Conservation (phyloP, 2,329 filamentous ascomycete species). For the Acrocalymma vagum region DNA sequence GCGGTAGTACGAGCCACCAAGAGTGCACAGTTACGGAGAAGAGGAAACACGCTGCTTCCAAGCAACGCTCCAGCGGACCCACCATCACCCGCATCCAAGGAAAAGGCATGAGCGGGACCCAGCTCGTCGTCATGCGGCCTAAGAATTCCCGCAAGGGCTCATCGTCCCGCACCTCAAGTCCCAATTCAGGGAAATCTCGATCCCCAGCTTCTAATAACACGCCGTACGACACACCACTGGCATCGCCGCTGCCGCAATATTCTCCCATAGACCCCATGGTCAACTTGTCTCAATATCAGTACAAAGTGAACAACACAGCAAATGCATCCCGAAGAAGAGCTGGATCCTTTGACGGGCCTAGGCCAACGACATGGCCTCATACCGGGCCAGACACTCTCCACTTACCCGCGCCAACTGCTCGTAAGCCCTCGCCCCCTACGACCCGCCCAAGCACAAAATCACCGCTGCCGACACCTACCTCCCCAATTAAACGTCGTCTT, state of each 20-base stretch:
- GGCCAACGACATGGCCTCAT: slow-evolving; percentile 15
- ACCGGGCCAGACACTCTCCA: slow-evolving; percentile 18
- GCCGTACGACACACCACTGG: too few relatives aligned
- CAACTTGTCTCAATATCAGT: slow-evolving; percentile 9
- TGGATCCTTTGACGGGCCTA: too few relatives aligned
- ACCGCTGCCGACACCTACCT: slow-evolving; percentile 10
- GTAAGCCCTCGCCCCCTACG: slow-evolving; percentile 21
- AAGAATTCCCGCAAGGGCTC: slow-evolving; percentile 33
- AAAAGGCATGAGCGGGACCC: slow-evolving; percentile 41
- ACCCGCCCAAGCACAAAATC: slow-evolving; percentile 10
- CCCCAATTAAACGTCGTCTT: slow-evolving; percentile 31
- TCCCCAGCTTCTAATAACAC: too few relatives aligned
- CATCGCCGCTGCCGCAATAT: slow-evolving; percentile 22
- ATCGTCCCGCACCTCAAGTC: slow-evolving; percentile 28
- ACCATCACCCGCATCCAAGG: slow-evolving; percentile 41
- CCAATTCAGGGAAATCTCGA: slow-evolving; percentile 34
- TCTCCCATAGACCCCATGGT: slow-evolving; percentile 17
- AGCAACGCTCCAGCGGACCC: slow-evolving; percentile 31
- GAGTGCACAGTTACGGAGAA: slow-evolving; percentile 31
- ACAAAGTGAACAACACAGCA: slow-evolving; percentile 11
- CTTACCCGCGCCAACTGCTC: slow-evolving; percentile 22
- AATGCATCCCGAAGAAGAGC: slow-evolving; percentile 30
- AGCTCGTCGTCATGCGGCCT: slow-evolving; percentile 48
- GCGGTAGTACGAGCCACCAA: slow-evolving; percentile 33
- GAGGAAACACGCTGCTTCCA: slow-evolving; percentile 28